Conservation (phyloP, 2,329 filamentous ascomycete genomes). For the Colletotrichum theobromicola region DNA sequence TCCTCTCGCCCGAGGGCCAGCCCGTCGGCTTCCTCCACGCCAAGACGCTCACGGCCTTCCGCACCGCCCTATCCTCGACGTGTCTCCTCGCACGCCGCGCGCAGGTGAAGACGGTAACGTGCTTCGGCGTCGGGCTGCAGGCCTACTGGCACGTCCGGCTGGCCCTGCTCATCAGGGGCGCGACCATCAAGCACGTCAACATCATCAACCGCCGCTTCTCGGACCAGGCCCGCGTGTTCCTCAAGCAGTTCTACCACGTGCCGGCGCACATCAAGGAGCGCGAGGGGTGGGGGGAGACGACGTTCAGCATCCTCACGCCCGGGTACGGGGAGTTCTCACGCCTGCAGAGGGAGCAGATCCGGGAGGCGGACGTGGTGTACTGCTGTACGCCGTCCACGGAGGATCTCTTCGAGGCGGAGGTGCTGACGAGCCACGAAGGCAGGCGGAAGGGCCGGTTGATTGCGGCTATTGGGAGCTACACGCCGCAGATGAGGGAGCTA, state of each 20-base stretch:
- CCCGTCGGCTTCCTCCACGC: conserved; percentile 75
- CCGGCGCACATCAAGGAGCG: conserved; percentile 49
- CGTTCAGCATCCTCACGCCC: conserved; percentile 73
- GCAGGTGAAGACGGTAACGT: conserved; percentile 75
- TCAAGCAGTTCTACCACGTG: conserved; percentile 53
- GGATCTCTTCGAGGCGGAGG: conserved; percentile 76
- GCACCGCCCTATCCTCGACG: conserved; percentile 76
- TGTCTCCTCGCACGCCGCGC: conserved; percentile 69
- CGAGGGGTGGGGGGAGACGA: conserved; percentile 68
- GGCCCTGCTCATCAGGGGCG: conserved; percentile 73
- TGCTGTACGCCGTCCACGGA: conserved; percentile 81
- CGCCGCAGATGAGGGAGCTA: conserved; percentile 80
- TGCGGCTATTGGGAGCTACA: conserved; percentile 73
- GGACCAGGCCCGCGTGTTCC: conserved; percentile 56
- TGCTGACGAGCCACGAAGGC: conserved; percentile 75
- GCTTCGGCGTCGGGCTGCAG: conserved; percentile 89
- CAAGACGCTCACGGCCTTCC: conserved; percentile 77
- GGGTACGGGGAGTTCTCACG: conserved; percentile 71
- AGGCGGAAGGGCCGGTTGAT: conserved; percentile 74
- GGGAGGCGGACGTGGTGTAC: conserved; percentile 81
- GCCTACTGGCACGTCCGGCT: conserved; percentile 95
- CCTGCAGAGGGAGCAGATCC: conserved; percentile 73
- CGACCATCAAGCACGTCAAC: conserved; percentile 78
- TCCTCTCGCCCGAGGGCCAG: conserved; percentile 67
- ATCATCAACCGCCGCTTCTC: conserved; percentile 80